A percentile compares a stretch with the other conserved stretches of the same genome.
phyloP scores from a whole-genome alignment of 2,329 filamentous ascomycete genomes.

The Ceratocystis destructans region DNA sequence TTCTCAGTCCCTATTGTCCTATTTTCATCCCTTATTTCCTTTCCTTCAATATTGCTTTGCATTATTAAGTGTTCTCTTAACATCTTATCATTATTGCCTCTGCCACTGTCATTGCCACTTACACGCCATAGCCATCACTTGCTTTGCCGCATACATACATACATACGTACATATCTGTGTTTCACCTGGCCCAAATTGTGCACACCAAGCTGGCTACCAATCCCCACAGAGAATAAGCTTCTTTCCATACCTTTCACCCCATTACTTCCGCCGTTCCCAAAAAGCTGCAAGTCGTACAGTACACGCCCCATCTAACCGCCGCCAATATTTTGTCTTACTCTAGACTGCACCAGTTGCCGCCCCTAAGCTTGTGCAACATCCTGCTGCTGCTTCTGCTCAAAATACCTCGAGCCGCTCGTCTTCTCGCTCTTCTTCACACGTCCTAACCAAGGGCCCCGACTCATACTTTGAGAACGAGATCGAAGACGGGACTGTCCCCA shows the following conservation, averaged over 20 bases:
- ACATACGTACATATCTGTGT: not conserved
- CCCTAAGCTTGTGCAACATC: not conserved
- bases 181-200: not conserved
- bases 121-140: not conserved
- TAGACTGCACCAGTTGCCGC: constrained; percentile 1
- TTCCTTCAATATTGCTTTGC: not conserved
- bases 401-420: not conserved
- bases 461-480: not conserved
- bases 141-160: not conserved
- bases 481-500: not conserved
- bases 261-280: not conserved
- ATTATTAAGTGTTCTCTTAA: not conserved
- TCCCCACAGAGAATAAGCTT: not conserved
- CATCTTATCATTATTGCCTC: not conserved
- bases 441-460: not conserved
- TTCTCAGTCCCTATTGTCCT: not conserved
- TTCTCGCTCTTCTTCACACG: not conserved
- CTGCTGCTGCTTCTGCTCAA: not conserved
- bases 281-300: constrained; percentile 4
- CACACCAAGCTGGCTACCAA: not conserved
- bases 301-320: constrained; percentile 1
- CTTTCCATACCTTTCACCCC: not conserved
- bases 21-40: not conserved
- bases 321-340: not conserved
- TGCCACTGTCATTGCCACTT: not conserved